phyloP scores from a whole-genome alignment of 1,139 yeast species.

The Lodderomyces theae region DNA sequence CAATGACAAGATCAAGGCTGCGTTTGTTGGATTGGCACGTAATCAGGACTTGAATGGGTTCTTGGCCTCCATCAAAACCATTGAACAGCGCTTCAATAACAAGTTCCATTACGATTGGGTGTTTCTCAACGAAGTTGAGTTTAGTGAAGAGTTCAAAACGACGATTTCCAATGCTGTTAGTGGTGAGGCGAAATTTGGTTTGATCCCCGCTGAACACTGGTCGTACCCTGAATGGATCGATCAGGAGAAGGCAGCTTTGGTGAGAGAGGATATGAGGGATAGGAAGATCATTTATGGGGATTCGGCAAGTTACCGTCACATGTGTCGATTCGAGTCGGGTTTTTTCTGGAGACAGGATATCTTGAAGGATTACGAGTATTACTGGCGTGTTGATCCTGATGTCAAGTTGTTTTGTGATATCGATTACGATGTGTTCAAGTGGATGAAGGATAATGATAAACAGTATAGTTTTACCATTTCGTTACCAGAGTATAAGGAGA shows the following conservation, averaged over 20 bases:
- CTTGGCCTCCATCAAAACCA: conserved; percentile 40
- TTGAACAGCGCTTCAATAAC: conserved; percentile 45
- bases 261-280: conserved; percentile 51
- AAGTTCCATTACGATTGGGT: conserved; percentile 48
- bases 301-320: conserved; percentile 65
- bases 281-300: conserved; percentile 59
- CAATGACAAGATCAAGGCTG: conserved; percentile 37
- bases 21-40: conserved; percentile 46
- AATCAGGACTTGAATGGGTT: conserved; percentile 37
- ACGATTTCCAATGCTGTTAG: conserved; percentile 33
- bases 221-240: conserved; percentile 59
- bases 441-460: conserved; percentile 72
- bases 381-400: conserved; percentile 96
- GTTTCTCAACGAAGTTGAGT: conserved; percentile 43
- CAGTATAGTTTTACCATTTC: conserved; percentile 79
- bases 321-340: conserved; percentile 93
- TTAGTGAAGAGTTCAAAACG: conserved; percentile 39
- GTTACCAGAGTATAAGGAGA: conserved; percentile 76
- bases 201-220: conserved; percentile 48
- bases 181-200: conserved; percentile 43
- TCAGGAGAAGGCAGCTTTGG: conserved; percentile 51
- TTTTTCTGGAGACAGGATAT: conserved; percentile 79
- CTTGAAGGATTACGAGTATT: conserved; percentile 71
- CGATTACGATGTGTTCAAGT: conserved; percentile 77
- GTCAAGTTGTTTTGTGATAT: conserved; percentile 75